Evolutionary conservation across 1,139 yeast species (phyloP).

Genomic region (Magnusiomyces clavatus): DNA sequence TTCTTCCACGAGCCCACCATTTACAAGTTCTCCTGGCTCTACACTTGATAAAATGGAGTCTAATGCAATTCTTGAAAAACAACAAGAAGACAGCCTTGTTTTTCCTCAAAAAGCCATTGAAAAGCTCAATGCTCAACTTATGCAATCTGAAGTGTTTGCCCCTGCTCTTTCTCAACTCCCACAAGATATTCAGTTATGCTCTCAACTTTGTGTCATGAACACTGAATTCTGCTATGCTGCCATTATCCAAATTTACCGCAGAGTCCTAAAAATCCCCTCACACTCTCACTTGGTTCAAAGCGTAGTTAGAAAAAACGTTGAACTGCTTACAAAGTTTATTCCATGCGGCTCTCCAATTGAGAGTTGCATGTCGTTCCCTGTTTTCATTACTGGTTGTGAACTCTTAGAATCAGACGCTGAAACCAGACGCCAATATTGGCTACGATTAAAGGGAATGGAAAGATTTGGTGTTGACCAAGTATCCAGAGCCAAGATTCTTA

Average conservation of each 20-base stretch:
- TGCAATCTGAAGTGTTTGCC: neutral
- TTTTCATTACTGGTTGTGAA: conserved; percentile 51
- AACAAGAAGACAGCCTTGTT: neutral
- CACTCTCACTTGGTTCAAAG: conserved; percentile 40
- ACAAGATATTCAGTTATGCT: conserved; percentile 25
- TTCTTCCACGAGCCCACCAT: neutral
- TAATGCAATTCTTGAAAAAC: neutral
- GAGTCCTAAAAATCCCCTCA: conserved; percentile 41
- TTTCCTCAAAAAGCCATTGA: neutral
- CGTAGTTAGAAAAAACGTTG: conserved; percentile 37
- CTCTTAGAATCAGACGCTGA: conserved; percentile 31
- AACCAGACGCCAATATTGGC: conserved; percentile 33
- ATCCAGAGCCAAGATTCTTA: conserved; percentile 37
- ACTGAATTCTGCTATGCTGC: conserved; percentile 45
- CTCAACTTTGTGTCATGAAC: conserved; percentile 43
- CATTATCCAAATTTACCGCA: conserved; percentile 43
- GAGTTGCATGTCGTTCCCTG: conserved; percentile 45
- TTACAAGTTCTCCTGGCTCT: neutral
- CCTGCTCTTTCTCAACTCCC: conserved; percentile 7
- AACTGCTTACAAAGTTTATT: conserved; percentile 34
- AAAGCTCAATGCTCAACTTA: neutral
- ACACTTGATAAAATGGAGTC: neutral
- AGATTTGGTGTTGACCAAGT: conserved; percentile 44
- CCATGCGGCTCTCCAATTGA: conserved; percentile 43
- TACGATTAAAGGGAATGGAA: conserved; percentile 36